Percentiles rank a stretch among this genome's conserved stretches.
phyloP scores from a whole-genome alignment of 768 basidiomycete species.

The Ephemerocybe angulata region DNA sequence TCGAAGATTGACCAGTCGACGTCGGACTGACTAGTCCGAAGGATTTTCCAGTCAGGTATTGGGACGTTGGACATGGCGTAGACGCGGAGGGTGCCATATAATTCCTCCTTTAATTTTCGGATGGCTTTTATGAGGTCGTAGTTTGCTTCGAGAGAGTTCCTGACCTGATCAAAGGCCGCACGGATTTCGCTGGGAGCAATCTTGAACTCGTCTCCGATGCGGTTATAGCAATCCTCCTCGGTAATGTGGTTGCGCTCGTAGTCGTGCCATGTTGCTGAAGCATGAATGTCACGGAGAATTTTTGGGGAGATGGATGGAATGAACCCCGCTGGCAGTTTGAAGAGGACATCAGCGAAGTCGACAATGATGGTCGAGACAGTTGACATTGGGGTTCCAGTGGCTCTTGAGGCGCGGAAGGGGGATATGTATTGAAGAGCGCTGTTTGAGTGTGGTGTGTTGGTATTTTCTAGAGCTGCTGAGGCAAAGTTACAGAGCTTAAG shows the following conservation, averaged over 20 bases:
- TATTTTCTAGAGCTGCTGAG: too few relatives aligned
- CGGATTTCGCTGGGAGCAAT: constrained; percentile 25
- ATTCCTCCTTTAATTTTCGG: constrained; percentile 27
- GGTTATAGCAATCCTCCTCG: constrained; percentile 28
- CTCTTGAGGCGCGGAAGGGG: background rate
- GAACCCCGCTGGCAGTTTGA: constrained; percentile 32
- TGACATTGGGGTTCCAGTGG: background rate
- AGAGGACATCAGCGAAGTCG: constrained; percentile 41
- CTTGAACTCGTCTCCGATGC: constrained; percentile 26
- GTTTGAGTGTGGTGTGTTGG: too few relatives aligned
- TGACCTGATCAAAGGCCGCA: constrained; percentile 31
- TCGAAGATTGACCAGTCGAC: constrained; percentile 31
- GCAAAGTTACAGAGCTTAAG: too few relatives aligned
- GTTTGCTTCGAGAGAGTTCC: constrained; percentile 30
- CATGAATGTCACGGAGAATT: constrained; percentile 22
- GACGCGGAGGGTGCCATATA: constrained; percentile 20
- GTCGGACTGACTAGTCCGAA: constrained; percentile 21
- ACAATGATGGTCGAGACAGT: constrained; percentile 23
- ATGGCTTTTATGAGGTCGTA: constrained; percentile 28
- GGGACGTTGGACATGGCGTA: constrained; percentile 45
- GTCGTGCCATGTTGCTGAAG: constrained; percentile 29
- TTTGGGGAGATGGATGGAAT: constrained; percentile 27
- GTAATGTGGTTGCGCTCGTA: constrained; percentile 34
- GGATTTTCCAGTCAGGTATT: constrained; percentile 29
- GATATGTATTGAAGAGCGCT: background rate